These are phyloP conservation scores for Diutina siamensis DNA, from an alignment of 1,139 yeast species.

Conservation along the genomic window DNA sequence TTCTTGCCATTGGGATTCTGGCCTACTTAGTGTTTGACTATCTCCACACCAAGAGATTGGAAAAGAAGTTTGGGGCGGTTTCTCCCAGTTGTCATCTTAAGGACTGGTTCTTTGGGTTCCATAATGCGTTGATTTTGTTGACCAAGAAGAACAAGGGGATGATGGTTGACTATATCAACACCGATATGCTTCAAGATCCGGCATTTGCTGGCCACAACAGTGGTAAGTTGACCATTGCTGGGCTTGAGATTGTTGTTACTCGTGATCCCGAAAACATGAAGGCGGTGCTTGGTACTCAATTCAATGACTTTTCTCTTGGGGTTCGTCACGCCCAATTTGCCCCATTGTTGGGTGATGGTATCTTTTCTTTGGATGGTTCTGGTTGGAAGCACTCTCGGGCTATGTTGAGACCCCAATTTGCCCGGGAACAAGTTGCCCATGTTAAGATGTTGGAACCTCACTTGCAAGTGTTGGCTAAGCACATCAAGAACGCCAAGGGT, in stretches of 20 bases:
- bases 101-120: constrained; percentile 3
- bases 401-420: constrained; percentile 48
- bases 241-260: constrained; percentile 16
- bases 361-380: constrained; percentile 42
- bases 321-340: constrained; percentile 29
- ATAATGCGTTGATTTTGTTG: not conserved
- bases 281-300: constrained; percentile 18
- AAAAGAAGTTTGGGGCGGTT: constrained; percentile 4
- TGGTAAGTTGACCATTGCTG: constrained; percentile 11
- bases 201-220: not conserved
- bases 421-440: constrained; percentile 43
- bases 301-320: constrained; percentile 32
- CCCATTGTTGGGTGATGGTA: constrained; percentile 45
- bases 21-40: constrained; percentile 1
- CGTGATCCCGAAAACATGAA: constrained; percentile 26
- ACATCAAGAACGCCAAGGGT: constrained; percentile 16
- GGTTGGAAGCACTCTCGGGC: constrained; percentile 52
- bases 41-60: constrained; percentile 1
- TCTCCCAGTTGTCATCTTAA: not conserved
- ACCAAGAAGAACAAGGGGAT: constrained; percentile 1
- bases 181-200: not conserved
- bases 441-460: constrained; percentile 38
- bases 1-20: not conserved
- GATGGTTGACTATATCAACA: constrained; percentile 4
- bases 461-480: constrained; percentile 24